These are phyloP conservation scores for Sanghuangporus baumii DNA, from an alignment of 1,284 basidiomycete genomes.

Conservation along the genomic window DNA sequence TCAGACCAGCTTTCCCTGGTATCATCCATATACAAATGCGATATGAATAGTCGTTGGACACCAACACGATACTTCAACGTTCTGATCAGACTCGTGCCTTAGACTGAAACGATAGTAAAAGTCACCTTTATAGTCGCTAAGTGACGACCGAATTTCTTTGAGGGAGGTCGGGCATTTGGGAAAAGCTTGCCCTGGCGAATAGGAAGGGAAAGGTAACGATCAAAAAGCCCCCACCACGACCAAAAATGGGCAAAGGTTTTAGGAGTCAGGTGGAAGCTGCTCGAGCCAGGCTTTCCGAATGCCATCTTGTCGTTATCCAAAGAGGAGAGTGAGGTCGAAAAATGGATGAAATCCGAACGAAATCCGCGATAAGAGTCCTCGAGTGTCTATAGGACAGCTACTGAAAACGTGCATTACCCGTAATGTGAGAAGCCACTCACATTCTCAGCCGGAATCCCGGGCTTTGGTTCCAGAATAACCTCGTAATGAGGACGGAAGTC, in stretches of 20 bases:
- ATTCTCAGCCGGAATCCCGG: constrained; percentile 40
- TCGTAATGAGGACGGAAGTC: constrained; percentile 81
- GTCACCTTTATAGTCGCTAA: constrained; percentile 78
- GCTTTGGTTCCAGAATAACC: constrained; percentile 60
- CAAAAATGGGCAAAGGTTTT: constrained; percentile 88
- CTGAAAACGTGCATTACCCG: not conserved
- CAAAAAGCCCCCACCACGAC: constrained; percentile 89
- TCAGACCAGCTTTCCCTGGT: constrained; percentile 70
- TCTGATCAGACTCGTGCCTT: not conserved
- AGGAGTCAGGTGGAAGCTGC: constrained; percentile 85
- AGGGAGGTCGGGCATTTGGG: constrained; percentile 62
- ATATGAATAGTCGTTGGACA: constrained; percentile 76
- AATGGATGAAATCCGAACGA: constrained; percentile 92
- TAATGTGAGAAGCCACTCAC: constrained; percentile 32
- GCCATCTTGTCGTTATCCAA: constrained; percentile 26
- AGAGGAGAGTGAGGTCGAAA: constrained; percentile 84
- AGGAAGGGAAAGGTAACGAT: constrained; percentile 74
- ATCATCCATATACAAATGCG: constrained; percentile 85
- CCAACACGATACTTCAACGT: constrained; percentile 64
- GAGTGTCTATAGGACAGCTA: constrained; percentile 30
- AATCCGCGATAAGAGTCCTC: constrained; percentile 86
- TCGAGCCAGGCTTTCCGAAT: constrained; percentile 34
- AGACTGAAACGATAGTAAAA: not conserved
- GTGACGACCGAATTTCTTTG: constrained; percentile 87
- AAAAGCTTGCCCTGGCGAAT: constrained; percentile 85